Evolutionary conservation across 495 filamentous ascomycete species (phyloP), one percentile per base, ranked within the genome.

Genomic region (Oidiodendron maius): DNA sequence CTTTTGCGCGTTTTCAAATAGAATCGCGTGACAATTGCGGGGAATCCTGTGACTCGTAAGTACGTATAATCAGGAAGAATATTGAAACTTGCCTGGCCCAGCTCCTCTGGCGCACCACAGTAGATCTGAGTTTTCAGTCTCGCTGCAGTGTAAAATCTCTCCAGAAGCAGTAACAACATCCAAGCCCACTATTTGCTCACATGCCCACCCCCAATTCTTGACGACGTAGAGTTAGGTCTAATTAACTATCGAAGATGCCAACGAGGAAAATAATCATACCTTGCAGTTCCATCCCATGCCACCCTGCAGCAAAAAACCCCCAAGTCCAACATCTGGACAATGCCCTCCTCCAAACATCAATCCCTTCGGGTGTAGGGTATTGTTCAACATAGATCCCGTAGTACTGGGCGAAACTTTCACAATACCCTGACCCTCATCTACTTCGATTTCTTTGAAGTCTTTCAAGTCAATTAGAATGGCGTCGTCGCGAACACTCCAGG

Each of bases 281-380:
- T 65, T 64, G 48, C 72, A 76, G 50, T 75, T 76, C 74, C 75
- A 79, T 3, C 74, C 74, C 71, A 76, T 76, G 0, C 75, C 76
- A 3, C 75, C 75, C 41, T 77, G 74, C 5, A 78, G 53, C 23
- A 78, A 54, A 46, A 77, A 79, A 0, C 75, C 76, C 4, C 76
- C 76, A 9, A 80, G 46, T 1, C 73, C 76, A 18, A 79, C 75
- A 55, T 78, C 74, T 4, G 75, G 75, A 54, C 75, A 79, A 57
- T 80, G 76, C 0, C 75, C 75, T 1, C 68, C 75, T 3, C 63
- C 64, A 57, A 78, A 79, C 61, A 76, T 68, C 18, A 65, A 47
- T 0, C 61, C 68, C 37, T 65, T 52, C 24, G 52, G 38, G 3
- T 22, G 38, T 23, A 80, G 53, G 35, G 57, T 57, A 0, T 50